Base-by-base conservation (phyloP, 257 asterid genomes). In the Solanum pimpinellifolium region DNA sequence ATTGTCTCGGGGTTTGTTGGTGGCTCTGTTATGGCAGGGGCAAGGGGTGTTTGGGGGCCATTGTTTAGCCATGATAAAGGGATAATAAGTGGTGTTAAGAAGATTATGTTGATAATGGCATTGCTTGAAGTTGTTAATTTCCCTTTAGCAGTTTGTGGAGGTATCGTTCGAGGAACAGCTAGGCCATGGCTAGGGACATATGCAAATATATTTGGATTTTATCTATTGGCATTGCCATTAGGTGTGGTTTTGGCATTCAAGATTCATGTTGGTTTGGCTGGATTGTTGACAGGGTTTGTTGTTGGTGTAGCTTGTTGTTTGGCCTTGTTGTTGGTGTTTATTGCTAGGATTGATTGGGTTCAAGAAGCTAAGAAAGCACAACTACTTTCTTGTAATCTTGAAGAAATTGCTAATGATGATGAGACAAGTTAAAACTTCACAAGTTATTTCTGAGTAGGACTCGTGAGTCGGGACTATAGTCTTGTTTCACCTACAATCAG, bases 121-220 rank as follows among this genome's bases (percentile, higher is more conserved):
- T 59, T 88, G 3, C 88, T 94, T 68, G 99, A 97, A 70, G 92
- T 95, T 62, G 92, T 94, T 33, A 97, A 97, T 74, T 97, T 95
- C 49, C 99, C 99, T 7, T 72, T 96, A 87, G 91, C 91, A 18
- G 99, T 96, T 42, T 93, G 97, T 29, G 99, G 99, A 0, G 99
- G 98, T 68, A 91, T 97, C 3, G 96, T 95, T 87, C 89, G 99
- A 80, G 99, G 99, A 16, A 97, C 98, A 83, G 99, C 97, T 2
- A 60, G 95, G 85, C 99, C 98, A 21, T 91, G 95, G 93, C 84
- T 97, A 25, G 98, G 95, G 11, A 94, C 90, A 90, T 96, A 94
- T 72, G 99, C 99, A 4, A 96, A 92, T 72, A 73, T 96, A 6
- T 88, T 91, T 3, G 99, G 99, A 14, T 97, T 96, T 49, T 97